Conservation (phyloP, 2,329 filamentous ascomycete genomes). For the Dothiorella sarmentorum region DNA sequence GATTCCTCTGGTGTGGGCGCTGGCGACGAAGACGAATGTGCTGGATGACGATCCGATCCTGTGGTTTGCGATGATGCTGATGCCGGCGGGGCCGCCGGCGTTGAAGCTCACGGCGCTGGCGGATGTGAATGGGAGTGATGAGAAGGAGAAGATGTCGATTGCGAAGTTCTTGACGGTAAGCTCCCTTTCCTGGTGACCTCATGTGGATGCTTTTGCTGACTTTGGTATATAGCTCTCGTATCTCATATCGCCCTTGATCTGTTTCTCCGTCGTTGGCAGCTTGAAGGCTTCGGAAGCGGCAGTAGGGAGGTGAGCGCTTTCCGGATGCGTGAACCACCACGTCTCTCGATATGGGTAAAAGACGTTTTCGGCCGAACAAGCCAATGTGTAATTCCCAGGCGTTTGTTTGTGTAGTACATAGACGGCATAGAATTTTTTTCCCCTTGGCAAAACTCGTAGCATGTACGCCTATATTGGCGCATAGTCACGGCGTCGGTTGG, state of each 20-base stretch:
- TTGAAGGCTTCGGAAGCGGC: constrained; percentile 41
- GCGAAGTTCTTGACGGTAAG: constrained; percentile 51
- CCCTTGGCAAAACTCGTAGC: too few species aligned
- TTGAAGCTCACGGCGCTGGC: constrained; percentile 53
- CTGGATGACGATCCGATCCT: constrained; percentile 58
- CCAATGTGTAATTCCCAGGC: too few species aligned
- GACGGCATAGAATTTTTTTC: background rate
- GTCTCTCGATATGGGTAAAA: too few species aligned
- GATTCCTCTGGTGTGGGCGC: constrained; percentile 53
- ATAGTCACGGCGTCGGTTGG: too few species aligned
- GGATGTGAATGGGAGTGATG: constrained; percentile 47
- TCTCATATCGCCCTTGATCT: constrained; percentile 42
- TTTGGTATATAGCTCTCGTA: constrained; percentile 37
- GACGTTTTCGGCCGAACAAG: too few species aligned
- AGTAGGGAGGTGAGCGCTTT: background rate
- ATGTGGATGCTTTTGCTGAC: background rate
- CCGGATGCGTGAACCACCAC: too few species aligned
- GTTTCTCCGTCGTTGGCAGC: constrained; percentile 43
- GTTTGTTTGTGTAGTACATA: background rate
- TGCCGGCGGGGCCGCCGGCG: constrained; percentile 55
- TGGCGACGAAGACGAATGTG: constrained; percentile 52
- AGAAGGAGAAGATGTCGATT: constrained; percentile 51
- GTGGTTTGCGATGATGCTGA: constrained; percentile 63
- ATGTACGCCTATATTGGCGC: too few species aligned
- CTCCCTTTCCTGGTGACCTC: background rate